Conservation (phyloP, 441 rosid species). For the Capsella rubella region DNA sequence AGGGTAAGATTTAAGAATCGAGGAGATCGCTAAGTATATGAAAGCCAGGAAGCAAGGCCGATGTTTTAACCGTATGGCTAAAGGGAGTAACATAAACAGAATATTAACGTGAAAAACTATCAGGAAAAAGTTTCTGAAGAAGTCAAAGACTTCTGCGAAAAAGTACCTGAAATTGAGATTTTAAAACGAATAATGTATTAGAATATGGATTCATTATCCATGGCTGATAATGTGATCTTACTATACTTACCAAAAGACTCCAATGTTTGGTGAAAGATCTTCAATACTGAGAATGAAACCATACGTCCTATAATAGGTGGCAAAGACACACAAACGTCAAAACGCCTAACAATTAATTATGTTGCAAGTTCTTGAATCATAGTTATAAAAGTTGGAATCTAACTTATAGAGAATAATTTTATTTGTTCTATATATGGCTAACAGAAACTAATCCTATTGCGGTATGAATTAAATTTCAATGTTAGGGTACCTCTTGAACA, state of each 20-base stretch:
- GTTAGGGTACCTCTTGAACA: slow-evolving; percentile 77
- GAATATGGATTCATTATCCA: neutral
- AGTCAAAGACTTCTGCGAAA: slow-evolving; percentile 97
- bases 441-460: neutral
- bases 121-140: slow-evolving; percentile 90
- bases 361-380: too few relatives aligned
- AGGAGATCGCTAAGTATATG: slow-evolving; percentile 77
- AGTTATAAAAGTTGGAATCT: too few relatives aligned
- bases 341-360: too few relatives aligned
- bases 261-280: slow-evolving; percentile 96
- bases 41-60: slow-evolving; percentile 96
- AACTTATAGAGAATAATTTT: too few relatives aligned
- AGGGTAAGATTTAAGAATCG: slow-evolving; percentile 94
- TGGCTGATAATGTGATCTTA: slow-evolving; percentile 12
- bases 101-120: slow-evolving; percentile 90
- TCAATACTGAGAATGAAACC: slow-evolving; percentile 95
- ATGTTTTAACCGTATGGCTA: slow-evolving; percentile 87
- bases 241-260: slow-evolving; percentile 80
- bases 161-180: slow-evolving; percentile 85
- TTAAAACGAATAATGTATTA: slow-evolving; percentile 12
- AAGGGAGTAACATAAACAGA: slow-evolving; percentile 80
- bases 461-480: neutral
- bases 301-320: slow-evolving; percentile 69
- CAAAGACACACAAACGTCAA: slow-evolving; percentile 30
- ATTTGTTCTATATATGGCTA: neutral